phyloP scores from a whole-genome alignment of 2,329 filamentous ascomycete genomes.

The Aspergillus nomiae region DNA sequence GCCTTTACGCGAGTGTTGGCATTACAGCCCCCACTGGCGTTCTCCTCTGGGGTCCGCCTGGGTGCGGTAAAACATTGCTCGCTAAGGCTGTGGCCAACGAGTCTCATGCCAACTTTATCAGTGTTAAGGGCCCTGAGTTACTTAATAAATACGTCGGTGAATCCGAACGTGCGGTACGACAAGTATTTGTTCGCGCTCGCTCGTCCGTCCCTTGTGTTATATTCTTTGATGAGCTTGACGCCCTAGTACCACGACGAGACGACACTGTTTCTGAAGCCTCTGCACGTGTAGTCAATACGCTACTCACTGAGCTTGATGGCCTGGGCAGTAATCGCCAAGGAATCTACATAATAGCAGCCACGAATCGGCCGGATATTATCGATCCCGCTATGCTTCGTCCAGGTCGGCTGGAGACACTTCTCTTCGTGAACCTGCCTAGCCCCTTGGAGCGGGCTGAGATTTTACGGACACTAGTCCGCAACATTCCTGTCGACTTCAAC shows the following conservation, averaged over 20 bases:
- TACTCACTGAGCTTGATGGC: constrained; percentile 92
- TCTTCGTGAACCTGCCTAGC: constrained; percentile 86
- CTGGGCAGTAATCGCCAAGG: constrained; percentile 72
- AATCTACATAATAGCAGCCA: constrained; percentile 93
- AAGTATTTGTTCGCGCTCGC: constrained; percentile 86
- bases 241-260: constrained; percentile 81
- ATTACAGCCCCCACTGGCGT: constrained; percentile 83
- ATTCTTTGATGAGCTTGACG: constrained; percentile 98
- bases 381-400: constrained; percentile 93
- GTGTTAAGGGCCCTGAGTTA: constrained; percentile 92
- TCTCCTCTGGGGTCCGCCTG: constrained; percentile 92
- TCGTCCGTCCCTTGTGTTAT: constrained; percentile 89
- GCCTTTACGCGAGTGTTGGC: constrained; percentile 73
- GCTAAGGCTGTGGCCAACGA: constrained; percentile 96
- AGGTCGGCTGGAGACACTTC: constrained; percentile 80
- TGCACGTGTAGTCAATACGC: constrained; percentile 87
- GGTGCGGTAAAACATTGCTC: constrained; percentile 93
- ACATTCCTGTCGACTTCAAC: constrained; percentile 54
- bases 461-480: constrained; percentile 64
- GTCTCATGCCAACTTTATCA: constrained; percentile 96
- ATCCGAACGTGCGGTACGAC: constrained; percentile 87
- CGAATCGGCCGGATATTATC: constrained; percentile 94
- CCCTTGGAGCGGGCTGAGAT: constrained; percentile 82
- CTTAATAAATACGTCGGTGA: constrained; percentile 98
- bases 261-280: constrained; percentile 78